phyloP scores from a whole-genome alignment of 176 grass and related monocot species.

The Secale cereale region DNA sequence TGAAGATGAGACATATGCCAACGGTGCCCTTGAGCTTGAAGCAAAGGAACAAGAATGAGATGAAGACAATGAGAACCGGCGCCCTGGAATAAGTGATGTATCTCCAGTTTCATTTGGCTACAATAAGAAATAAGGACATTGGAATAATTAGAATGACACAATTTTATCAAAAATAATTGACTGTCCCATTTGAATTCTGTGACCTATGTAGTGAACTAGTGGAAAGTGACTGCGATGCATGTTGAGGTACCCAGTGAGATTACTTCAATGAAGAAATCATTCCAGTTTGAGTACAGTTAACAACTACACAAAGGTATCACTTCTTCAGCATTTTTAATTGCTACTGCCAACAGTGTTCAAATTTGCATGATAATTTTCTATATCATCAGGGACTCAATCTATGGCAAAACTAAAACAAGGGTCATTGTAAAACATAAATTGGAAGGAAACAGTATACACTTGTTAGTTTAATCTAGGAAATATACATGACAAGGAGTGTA shows the following conservation, averaged over 20 bases:
- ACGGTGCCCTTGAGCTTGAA: constrained; percentile 30
- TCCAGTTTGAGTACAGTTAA: constrained; percentile 4
- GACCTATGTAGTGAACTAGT: background rate
- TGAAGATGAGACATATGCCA: constrained; percentile 5
- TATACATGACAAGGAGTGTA: background rate
- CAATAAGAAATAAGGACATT: constrained; percentile 4
- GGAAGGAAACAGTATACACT: background rate
- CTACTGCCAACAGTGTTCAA: background rate
- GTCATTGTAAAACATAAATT: background rate
- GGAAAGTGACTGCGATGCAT: background rate
- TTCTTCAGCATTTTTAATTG: constrained; percentile 1
- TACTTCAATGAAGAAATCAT: background rate
- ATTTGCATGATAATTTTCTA: background rate
- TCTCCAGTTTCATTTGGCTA: constrained; percentile 22
- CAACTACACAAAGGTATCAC: background rate
- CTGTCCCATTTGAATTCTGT: background rate
- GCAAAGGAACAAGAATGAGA: background rate
- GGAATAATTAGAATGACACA: background rate
- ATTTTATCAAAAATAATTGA: background rate
- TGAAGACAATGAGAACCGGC: background rate
- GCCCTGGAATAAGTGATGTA: background rate
- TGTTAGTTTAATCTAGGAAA: background rate
- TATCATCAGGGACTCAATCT: background rate
- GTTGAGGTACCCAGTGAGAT: background rate
- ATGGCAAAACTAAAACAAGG: background rate